Conservation (phyloP, 495 filamentous ascomycete genomes). For the Clavariopsis aquatica region DNA sequence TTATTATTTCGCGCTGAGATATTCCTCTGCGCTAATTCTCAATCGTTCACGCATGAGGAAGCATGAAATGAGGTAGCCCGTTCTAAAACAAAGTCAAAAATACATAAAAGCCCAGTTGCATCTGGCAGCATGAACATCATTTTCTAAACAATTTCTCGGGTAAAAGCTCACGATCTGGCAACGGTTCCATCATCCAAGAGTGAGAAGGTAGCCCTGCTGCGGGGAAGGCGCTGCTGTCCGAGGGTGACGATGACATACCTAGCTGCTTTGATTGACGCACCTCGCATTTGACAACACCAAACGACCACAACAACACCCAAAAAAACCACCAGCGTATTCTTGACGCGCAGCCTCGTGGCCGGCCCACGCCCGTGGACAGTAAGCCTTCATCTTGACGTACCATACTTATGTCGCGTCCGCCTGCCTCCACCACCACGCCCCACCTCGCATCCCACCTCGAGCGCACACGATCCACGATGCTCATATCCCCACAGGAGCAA, state of each 20-base stretch:
- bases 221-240: not conserved
- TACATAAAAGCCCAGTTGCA: too few species aligned
- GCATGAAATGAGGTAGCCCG: too few species aligned
- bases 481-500: conserved; percentile 72
- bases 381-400: not conserved
- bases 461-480: conserved; percentile 23
- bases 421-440: not conserved
- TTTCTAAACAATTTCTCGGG: too few species aligned
- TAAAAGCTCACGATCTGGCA: too few species aligned
- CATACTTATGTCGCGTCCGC: not conserved
- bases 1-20: too few species aligned
- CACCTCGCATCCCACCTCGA: conserved; percentile 13
- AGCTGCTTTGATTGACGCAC: not conserved
- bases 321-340: not conserved
- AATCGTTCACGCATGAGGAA: too few species aligned
- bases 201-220: not conserved
- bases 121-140: too few species aligned
- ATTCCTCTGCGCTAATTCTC: too few species aligned
- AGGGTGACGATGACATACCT: not conserved
- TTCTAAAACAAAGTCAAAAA: too few species aligned
- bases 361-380: not conserved
- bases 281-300: not conserved
- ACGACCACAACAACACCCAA: not conserved
- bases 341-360: not conserved
- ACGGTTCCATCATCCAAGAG: too few species aligned